Evolutionary conservation across 306 rosid species (phyloP).

Genomic region (Hippophae rhamnoides): DNA sequence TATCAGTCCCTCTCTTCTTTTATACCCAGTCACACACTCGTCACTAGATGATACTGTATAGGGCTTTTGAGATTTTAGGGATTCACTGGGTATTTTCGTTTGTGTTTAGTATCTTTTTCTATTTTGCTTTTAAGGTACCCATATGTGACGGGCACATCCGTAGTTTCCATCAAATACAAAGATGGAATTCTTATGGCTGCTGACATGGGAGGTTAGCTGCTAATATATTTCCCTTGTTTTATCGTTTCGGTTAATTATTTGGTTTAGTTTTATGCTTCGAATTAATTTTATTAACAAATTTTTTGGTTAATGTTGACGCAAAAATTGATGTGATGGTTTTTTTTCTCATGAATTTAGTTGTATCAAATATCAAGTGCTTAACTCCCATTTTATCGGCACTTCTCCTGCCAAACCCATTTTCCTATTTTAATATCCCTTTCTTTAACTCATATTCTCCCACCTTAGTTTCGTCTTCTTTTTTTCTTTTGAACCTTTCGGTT

Average conservation of each 20-base stretch:
- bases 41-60: background rate
- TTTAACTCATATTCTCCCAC: too few relatives aligned
- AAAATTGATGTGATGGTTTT: too few relatives aligned
- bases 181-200: conserved; percentile 93
- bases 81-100: background rate
- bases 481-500: too few relatives aligned
- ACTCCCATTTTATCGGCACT: too few relatives aligned
- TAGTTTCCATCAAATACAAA: conserved; percentile 81
- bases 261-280: background rate
- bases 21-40: too few relatives aligned
- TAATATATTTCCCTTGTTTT: background rate
- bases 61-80: conserved; percentile 3
- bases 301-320: background rate
- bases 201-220: conserved; percentile 81
- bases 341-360: too few relatives aligned
- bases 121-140: conserved; percentile 51
- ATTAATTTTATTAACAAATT: background rate
- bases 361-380: too few relatives aligned
- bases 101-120: background rate
- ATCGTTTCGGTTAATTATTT: background rate
- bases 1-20: background rate
- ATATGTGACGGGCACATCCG: conserved; percentile 86
- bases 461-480: too few relatives aligned
- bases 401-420: too few relatives aligned
- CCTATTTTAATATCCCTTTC: too few relatives aligned